Percentiles rank a stretch among this genome's conserved stretches.
Evolutionary conservation across 2,329 filamentous ascomycete species (phyloP).

Genomic region (Cordyceps cateniannulata): DNA sequence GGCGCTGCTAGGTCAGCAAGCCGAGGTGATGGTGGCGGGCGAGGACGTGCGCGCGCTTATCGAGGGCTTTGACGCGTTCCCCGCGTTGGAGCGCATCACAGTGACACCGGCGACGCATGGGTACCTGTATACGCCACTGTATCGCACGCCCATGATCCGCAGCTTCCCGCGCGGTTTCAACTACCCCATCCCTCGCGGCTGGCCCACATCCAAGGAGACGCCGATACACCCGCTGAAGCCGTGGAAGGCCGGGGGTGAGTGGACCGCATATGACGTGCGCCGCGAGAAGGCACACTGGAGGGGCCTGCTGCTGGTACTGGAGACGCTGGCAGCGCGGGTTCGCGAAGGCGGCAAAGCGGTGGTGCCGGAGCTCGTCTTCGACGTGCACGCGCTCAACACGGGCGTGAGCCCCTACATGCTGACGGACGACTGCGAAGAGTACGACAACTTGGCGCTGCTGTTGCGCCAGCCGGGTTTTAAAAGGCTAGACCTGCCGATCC

Average conservation of each 20-base stretch:
- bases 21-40: not conserved
- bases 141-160: constrained; percentile 17
- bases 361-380: constrained; percentile 29
- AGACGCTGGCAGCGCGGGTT: constrained; percentile 19
- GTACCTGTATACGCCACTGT: constrained; percentile 27
- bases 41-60: constrained; percentile 26
- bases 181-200: not conserved
- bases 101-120: constrained; percentile 35
- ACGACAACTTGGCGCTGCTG: constrained; percentile 18
- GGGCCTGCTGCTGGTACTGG: constrained; percentile 24
- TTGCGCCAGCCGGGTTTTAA: not conserved
- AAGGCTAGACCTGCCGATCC: not conserved
- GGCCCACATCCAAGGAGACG: not conserved
- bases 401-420: constrained; percentile 28
- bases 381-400: constrained; percentile 22
- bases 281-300: constrained; percentile 20
- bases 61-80: constrained; percentile 28
- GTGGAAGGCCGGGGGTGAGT: not conserved
- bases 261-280: not conserved
- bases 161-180: constrained; percentile 1
- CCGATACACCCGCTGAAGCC: too few species aligned
- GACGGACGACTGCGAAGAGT: constrained; percentile 20
- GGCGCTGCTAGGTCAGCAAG: not conserved
- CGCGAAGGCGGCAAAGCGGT: constrained; percentile 18
- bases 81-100: constrained; percentile 28